Evolutionary conservation across 371 early-diverging fungal genomes (phyloP).

Genomic region (Synchytrium microbalum): DNA sequence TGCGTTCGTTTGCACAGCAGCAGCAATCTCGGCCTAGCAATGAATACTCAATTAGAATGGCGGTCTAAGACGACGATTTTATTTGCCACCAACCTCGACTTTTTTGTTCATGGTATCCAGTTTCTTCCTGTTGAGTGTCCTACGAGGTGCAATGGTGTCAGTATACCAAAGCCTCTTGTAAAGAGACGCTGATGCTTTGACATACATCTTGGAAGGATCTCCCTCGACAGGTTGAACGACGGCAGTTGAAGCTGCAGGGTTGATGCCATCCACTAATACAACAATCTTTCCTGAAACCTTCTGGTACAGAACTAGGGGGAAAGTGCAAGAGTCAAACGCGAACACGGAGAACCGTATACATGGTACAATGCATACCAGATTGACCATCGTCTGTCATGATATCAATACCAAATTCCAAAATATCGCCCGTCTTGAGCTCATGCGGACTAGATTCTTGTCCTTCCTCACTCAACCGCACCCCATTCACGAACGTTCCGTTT

Average conservation of each 20-base stretch:
- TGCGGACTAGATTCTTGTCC: constrained; percentile 53
- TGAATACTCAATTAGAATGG: no score
- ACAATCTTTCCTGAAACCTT: constrained; percentile 58
- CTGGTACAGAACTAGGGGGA: constrained; percentile 50
- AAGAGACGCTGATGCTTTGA: no score
- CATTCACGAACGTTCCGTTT: constrained; percentile 85
- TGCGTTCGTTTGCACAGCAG: no score
- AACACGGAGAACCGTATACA: neutral
- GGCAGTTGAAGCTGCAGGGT: constrained; percentile 10
- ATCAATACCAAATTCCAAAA: constrained; percentile 82
- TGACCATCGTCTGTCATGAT: constrained; percentile 56
- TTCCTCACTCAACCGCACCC: constrained; percentile 61
- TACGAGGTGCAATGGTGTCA: no score
- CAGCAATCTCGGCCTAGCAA: no score
- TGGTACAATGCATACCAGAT: constrained; percentile 2
- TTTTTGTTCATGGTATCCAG: no score
- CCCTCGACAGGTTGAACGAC: constrained; percentile 4
- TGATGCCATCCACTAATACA: constrained; percentile 23
- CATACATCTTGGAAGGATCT: neutral
- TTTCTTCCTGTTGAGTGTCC: no score
- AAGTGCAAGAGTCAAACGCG: constrained; percentile 2
- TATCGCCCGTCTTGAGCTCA: constrained; percentile 55
- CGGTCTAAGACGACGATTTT: no score
- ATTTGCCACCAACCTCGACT: no score
- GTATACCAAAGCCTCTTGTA: no score